Percentiles rank a stretch among this genome's conserved stretches.
phyloP scores from a whole-genome alignment of 371 early-diverging fungal species.

The Zychaea mexicana region DNA sequence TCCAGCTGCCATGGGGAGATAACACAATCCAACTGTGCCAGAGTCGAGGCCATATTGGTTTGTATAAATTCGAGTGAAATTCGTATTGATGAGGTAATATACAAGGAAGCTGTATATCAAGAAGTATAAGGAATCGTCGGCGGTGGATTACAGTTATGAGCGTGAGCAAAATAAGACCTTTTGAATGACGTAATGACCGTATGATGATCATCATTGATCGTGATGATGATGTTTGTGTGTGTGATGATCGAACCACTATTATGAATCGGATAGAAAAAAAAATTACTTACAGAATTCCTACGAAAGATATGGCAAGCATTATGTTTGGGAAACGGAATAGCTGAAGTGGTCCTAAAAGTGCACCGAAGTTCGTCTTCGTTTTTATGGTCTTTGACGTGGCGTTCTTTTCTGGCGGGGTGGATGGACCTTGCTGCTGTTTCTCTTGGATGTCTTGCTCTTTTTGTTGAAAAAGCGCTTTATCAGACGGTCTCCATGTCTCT shows the following conservation, averaged over 20 bases:
- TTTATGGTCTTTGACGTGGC: not conserved
- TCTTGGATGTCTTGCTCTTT: not conserved
- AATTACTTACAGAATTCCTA: slow-evolving; percentile 37
- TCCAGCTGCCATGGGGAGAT: slow-evolving; percentile 28
- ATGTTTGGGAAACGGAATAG: slow-evolving; percentile 36
- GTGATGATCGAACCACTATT: no score
- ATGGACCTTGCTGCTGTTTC: not conserved
- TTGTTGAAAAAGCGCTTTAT: not conserved
- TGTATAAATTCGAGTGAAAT: slow-evolving; percentile 25
- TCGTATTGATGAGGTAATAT: slow-evolving; percentile 25
- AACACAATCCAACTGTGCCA: slow-evolving; percentile 29
- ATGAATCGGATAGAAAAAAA: no score
- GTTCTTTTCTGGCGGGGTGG: not conserved
- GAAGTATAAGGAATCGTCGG: no score
- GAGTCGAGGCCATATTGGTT: slow-evolving; percentile 27
- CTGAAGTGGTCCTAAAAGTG: slow-evolving; percentile 33
- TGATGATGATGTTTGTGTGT: no score
- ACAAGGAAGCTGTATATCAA: slow-evolving; percentile 17
- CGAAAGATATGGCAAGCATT: slow-evolving; percentile 26
- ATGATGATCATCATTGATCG: no score
- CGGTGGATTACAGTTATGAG: no score
- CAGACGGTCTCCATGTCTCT: slow-evolving; percentile 32
- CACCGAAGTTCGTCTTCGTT: not conserved
- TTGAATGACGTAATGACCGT: no score
- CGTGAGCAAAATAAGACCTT: no score